These are phyloP conservation scores for Turnera subulata DNA, from an alignment of 345 rosid species.

Conservation along the genomic window DNA sequence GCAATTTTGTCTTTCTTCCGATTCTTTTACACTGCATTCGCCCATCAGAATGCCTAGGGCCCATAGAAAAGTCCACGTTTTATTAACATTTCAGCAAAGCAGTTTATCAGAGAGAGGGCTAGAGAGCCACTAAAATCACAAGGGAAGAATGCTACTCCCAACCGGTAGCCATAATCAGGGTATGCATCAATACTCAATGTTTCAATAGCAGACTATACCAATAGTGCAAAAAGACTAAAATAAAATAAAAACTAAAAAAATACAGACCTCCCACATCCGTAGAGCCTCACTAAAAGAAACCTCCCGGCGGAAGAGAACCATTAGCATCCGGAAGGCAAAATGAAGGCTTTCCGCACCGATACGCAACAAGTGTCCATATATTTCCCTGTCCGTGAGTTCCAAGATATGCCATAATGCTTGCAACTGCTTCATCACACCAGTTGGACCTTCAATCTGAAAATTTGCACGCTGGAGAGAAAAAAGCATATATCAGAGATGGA, in stretches of 20 bases:
- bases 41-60: too few species aligned
- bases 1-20: not conserved
- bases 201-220: too few species aligned
- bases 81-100: too few species aligned
- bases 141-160: too few species aligned
- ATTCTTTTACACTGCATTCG: too few species aligned
- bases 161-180: too few species aligned
- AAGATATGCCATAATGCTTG: slow-evolving; percentile 77
- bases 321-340: slow-evolving; percentile 91
- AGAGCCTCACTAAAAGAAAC: slow-evolving; percentile 77
- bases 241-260: not conserved
- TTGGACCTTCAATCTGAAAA: slow-evolving; percentile 90
- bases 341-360: slow-evolving; percentile 97
- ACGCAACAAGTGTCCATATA: slow-evolving; percentile 63
- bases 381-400: slow-evolving; percentile 76
- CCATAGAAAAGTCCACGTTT: too few species aligned
- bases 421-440: slow-evolving; percentile 89
- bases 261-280: slow-evolving; percentile 91
- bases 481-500: slow-evolving; percentile 24
- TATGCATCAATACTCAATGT: too few species aligned
- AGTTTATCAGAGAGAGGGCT: too few species aligned
- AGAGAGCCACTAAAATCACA: too few species aligned
- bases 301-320: slow-evolving; percentile 83
- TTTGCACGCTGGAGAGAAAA: slow-evolving; percentile 58
- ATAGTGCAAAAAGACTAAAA: too few species aligned